Percentiles rank a stretch among this genome's conserved stretches.
Evolutionary conservation across 305 asterid genomes (phyloP).

Genomic region (Fraxinus velutina): DNA sequence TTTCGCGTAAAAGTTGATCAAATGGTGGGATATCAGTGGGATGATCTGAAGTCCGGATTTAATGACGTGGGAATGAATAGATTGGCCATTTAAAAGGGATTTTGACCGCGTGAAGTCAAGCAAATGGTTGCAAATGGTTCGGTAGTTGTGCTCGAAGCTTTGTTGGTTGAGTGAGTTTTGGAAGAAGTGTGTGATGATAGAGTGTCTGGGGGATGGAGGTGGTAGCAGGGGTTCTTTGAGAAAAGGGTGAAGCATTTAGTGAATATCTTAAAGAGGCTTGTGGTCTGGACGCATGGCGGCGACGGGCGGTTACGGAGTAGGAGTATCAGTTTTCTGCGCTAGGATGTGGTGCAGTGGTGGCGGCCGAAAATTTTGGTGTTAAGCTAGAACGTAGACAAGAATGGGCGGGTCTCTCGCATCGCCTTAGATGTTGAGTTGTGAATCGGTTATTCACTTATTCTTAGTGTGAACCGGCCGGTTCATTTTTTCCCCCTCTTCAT

Average conservation of each 20-base stretch:
- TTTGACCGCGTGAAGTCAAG: constrained; percentile 45
- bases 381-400: neutral
- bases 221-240: constrained; percentile 22
- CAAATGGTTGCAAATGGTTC: constrained; percentile 49
- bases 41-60: constrained; percentile 52
- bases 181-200: constrained; percentile 18
- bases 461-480: neutral
- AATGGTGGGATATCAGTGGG: constrained; percentile 59
- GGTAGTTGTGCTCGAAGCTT: constrained; percentile 42
- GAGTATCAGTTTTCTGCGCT: neutral
- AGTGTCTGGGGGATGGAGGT: constrained; percentile 4
- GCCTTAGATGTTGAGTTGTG: too few species aligned
- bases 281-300: neutral
- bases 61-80: constrained; percentile 54
- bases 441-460: too few species aligned
- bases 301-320: constrained; percentile 9
- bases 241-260: constrained; percentile 33
- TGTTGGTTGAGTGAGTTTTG: constrained; percentile 33
- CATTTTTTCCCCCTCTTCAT: neutral
- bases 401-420: neutral
- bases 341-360: neutral
- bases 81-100: constrained; percentile 43
- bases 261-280: constrained; percentile 5
- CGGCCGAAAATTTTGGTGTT: neutral
- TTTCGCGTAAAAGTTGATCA: constrained; percentile 73